Conservation (phyloP, 148 eudicot species). For the Silene conica region DNA sequence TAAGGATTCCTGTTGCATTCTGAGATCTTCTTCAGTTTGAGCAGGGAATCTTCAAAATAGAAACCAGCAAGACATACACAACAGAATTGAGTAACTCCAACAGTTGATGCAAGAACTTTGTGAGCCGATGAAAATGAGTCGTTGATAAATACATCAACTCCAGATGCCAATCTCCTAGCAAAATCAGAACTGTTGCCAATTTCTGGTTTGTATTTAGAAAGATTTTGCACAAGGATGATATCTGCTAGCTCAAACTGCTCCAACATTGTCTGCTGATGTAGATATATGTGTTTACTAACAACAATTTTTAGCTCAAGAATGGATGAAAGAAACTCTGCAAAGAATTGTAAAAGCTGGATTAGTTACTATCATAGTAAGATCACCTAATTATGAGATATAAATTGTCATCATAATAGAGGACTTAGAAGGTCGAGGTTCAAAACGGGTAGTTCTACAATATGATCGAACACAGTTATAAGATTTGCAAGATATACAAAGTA, state of each 20-base stretch:
- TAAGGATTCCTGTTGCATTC: slow-evolving; percentile 39
- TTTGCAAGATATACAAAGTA: too few relatives aligned
- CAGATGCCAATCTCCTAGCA: slow-evolving; percentile 44
- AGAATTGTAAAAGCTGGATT: slow-evolving; percentile 16
- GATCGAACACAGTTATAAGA: too few relatives aligned
- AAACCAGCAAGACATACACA: slow-evolving; percentile 70
- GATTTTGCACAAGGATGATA: slow-evolving; percentile 57
- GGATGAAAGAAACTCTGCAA: slow-evolving; percentile 55
- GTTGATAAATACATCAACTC: slow-evolving; percentile 76
- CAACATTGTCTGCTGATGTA: slow-evolving; percentile 21
- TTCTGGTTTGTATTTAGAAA: slow-evolving; percentile 52
- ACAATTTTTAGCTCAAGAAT: slow-evolving; percentile 55
- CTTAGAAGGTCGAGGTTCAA: not conserved
- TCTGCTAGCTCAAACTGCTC: slow-evolving; percentile 26
- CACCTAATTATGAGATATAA: not conserved
- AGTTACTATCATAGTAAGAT: not conserved
- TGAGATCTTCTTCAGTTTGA: slow-evolving; percentile 42
- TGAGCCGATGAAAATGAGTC: slow-evolving; percentile 78
- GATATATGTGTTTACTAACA: slow-evolving; percentile 31
- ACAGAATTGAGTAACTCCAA: slow-evolving; percentile 77
- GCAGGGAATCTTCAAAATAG: slow-evolving; percentile 56
- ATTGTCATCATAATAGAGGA: too few relatives aligned
- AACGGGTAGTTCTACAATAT: not conserved
- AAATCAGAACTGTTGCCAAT: slow-evolving; percentile 60
- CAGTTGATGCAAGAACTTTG: slow-evolving; percentile 80